Base-by-base conservation (phyloP, 495 filamentous ascomycete genomes). In the Penicillium pancosmium region DNA sequence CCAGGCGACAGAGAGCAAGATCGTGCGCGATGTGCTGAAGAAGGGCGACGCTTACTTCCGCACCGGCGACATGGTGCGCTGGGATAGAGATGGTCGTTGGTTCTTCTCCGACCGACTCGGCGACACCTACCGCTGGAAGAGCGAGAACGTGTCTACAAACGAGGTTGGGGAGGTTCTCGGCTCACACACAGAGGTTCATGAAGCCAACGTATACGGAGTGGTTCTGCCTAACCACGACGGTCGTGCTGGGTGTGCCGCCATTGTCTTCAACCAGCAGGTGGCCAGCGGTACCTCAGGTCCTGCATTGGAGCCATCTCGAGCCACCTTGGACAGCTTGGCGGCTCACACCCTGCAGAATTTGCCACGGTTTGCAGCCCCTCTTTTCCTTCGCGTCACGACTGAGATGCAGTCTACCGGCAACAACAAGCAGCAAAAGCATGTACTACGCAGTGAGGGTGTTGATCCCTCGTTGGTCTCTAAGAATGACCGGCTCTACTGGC, bases 61-160 rank as follows among this genome's bases (percentile, higher is more conserved):
- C 1, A 88, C 89, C 0, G 93, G 93, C 7, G 93, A 98, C 67
- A 81, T 97, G 21, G 71, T 97, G 18, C 81, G 85, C 36, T 83
- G 81, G 73, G 89, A 92, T 58, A 54, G 54, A 1, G 86, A 96
- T 57, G 90, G 91, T 7, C 79, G 88, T 13, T 87, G 87, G 77
- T 96, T 82, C 72, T 98, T 98, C 72, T 83, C 84, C 44, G 94
- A 98, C 70, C 88, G 92, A 11, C 88, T 98, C 38, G 93, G 93
- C 52, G 93, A 98, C 65, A 97, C 93, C 0, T 98, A 91, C 77
- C 85, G 93, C 16, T 98, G 93, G 93, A 97, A 96, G 78, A 86
- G 85, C 46, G 93, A 98, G 74, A 98, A 97, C 55, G 91, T 97
- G 3, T 93, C 96, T 61, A 93, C 95, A 6, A 83, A 84, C 21